These are phyloP conservation scores for Cucurbita moschata DNA, from an alignment of 306 rosid species.

Conservation along the genomic window DNA sequence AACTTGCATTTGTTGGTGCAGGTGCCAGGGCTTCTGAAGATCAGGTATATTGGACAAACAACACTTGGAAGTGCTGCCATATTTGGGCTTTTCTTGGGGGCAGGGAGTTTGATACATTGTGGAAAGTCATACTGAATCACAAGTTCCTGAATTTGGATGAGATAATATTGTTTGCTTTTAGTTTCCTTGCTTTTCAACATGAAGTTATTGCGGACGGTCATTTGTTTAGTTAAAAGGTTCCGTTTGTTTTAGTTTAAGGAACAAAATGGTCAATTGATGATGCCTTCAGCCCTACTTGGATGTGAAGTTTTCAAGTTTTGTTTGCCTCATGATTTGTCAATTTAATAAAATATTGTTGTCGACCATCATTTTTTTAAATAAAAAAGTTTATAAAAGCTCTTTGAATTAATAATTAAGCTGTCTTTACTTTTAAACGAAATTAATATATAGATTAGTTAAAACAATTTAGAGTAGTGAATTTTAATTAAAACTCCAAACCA, in stretches of 20 bases:
- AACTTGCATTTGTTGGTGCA: constrained; percentile 12
- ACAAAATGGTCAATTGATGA: background rate
- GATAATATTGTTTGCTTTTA: background rate
- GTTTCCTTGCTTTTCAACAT: background rate
- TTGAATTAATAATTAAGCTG: too few species aligned
- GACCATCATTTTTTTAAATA: too few species aligned
- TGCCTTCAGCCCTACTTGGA: background rate
- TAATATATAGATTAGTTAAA: too few species aligned
- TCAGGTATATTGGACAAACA: constrained; percentile 68
- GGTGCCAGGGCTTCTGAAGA: constrained; percentile 83
- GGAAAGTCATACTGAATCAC: constrained; percentile 55
- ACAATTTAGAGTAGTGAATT: too few species aligned
- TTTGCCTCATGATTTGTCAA: too few species aligned
- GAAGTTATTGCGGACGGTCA: background rate
- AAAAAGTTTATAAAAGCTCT: too few species aligned
- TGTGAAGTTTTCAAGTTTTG: background rate
- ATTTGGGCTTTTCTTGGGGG: constrained; percentile 80
- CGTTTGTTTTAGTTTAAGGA: background rate
- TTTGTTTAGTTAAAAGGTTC: background rate
- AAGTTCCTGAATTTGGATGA: background rate
- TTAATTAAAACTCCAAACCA: too few species aligned
- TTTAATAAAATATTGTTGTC: too few species aligned
- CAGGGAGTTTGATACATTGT: constrained; percentile 87
- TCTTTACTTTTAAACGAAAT: too few species aligned
- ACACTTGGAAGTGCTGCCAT: constrained; percentile 73